These are phyloP conservation scores for Brassica hybrid DNA, from an alignment of 441 rosid species.

Conservation along the genomic window DNA sequence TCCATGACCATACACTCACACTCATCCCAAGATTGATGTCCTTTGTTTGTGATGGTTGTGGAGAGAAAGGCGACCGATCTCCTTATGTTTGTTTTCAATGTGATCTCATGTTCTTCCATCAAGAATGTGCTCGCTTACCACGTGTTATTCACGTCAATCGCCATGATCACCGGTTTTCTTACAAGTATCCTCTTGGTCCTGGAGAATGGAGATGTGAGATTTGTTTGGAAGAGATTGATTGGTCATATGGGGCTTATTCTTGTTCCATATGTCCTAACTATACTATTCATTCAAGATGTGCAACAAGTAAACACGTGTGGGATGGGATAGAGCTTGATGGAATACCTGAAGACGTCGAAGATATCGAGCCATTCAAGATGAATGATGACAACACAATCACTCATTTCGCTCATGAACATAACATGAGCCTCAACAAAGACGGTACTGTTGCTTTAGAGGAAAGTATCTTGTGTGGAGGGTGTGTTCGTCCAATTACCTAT, in stretches of 20 bases:
- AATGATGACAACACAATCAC: conserved; percentile 27
- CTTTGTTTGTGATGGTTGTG: conserved; percentile 26
- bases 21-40: conserved; percentile 17
- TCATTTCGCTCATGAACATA: conserved; percentile 28
- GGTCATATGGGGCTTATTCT: conserved; percentile 12
- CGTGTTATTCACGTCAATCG: conserved; percentile 9
- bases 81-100: conserved; percentile 9
- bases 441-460: not conserved
- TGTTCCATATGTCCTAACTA: conserved; percentile 3
- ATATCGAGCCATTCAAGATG: not conserved
- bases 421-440: not conserved
- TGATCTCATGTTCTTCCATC: not conserved
- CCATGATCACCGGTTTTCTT: conserved; percentile 15
- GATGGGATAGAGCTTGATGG: conserved; percentile 6
- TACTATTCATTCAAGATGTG: conserved; percentile 12
- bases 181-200: conserved; percentile 13
- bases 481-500: not conserved
- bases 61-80: not conserved
- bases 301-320: not conserved
- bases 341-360: conserved; percentile 12
- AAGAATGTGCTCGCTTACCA: not conserved
- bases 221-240: conserved; percentile 12
- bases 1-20: conserved; percentile 24
- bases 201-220: conserved; percentile 9
- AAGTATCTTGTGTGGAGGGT: conserved; percentile 3